Evolutionary conservation across 2,329 filamentous ascomycete genomes (phyloP).

Genomic region (Phaeoacremonium minimum): DNA sequence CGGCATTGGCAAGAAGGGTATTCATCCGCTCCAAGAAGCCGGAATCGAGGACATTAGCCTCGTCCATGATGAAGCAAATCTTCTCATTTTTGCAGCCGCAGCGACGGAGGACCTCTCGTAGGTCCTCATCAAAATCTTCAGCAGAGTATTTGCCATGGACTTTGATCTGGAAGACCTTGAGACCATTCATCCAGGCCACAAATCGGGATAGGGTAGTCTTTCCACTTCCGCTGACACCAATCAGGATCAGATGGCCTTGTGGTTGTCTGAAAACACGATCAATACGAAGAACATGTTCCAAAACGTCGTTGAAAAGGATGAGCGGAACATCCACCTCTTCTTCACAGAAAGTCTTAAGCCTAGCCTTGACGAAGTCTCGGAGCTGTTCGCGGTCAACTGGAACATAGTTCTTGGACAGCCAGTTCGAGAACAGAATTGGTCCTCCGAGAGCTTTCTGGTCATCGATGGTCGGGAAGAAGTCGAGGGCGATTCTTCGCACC

Average conservation of each 20-base stretch:
- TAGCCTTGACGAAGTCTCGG: conserved; percentile 94
- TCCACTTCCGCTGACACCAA: conserved; percentile 96
- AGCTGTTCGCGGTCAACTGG: conserved; percentile 94
- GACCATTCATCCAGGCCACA: conserved; percentile 99
- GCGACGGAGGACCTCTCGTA: conserved; percentile 86
- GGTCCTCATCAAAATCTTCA: conserved; percentile 97
- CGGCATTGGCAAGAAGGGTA: conserved; percentile 95
- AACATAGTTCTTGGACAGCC: conserved; percentile 97
- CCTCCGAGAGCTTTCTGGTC: conserved; percentile 83
- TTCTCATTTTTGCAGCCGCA: conserved; percentile 98
- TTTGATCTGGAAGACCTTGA: conserved; percentile 99
- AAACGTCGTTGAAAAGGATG: conserved; percentile 97
- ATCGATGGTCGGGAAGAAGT: conserved; percentile 94
- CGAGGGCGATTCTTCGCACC: conserved; percentile 78
- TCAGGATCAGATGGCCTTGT: conserved; percentile 95
- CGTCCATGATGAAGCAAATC: conserved; percentile 99
- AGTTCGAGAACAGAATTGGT: conserved; percentile 97
- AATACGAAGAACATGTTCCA: conserved; percentile 97
- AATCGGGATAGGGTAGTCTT: conserved; percentile 98
- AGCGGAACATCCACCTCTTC: conserved; percentile 98
- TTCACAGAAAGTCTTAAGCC: conserved; percentile 96
- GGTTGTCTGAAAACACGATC: conserved; percentile 98
- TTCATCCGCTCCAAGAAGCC: conserved; percentile 99
- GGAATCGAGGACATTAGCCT: conserved; percentile 96
- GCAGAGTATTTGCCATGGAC: conserved; percentile 97